These are phyloP conservation scores for Tritrichomonas musculus DNA, from an alignment of 208 protist species.

Conservation along the genomic window DNA sequence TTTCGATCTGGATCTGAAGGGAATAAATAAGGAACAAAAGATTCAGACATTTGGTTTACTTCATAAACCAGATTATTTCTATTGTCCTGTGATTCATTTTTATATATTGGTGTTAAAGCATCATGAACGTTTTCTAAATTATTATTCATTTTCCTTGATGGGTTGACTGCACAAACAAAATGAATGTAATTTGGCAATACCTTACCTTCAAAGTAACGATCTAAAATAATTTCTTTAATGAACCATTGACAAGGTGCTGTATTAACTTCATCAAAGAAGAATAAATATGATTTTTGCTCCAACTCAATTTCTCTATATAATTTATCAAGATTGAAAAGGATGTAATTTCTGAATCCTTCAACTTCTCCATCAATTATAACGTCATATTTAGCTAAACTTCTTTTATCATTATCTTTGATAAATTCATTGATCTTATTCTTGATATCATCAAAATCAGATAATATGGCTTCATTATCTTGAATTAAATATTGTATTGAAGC, in stretches of 20 bases:
- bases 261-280: constrained; percentile 26
- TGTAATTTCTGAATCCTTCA: neutral
- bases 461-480: too few species aligned
- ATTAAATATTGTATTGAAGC: neutral
- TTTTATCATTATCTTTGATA: neutral
- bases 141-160: neutral
- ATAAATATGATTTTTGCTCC: neutral
- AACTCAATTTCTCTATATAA: neutral
- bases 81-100: neutral
- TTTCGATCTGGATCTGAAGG: neutral
- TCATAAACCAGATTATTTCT: neutral
- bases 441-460: too few species aligned
- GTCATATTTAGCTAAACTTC: neutral
- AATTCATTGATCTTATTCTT: neutral
- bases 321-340: neutral
- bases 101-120: neutral
- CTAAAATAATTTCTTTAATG: neutral
- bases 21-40: neutral
- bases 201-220: neutral
- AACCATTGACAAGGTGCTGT: neutral
- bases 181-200: neutral
- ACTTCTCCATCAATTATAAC: neutral
- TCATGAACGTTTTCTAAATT: neutral
- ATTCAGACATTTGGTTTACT: neutral
- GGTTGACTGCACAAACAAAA: neutral